Evolutionary conservation across 1,139 yeast genomes (phyloP).

Genomic region (Taphrina confusa): DNA sequence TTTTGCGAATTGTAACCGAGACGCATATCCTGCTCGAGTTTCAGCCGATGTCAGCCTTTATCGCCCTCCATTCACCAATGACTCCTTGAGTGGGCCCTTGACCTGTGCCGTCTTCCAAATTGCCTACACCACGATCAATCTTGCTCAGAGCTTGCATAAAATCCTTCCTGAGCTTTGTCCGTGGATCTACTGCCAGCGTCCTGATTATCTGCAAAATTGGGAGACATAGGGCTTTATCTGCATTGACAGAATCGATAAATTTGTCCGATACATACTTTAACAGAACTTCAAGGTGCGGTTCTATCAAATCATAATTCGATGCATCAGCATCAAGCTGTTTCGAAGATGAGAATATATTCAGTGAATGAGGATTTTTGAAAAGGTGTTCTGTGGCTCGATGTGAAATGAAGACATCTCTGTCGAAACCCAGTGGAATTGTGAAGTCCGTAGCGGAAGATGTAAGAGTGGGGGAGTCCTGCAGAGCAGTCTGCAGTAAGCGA

Average conservation of each 20-base stretch:
- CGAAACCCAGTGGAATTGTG: background rate
- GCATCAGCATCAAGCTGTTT: background rate
- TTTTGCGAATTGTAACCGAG: no score
- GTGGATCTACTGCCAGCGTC: background rate
- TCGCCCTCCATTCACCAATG: slow-evolving; percentile 7
- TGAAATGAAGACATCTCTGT: background rate
- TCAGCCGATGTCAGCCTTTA: slow-evolving; percentile 4
- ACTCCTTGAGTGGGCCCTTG: background rate
- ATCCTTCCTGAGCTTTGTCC: background rate
- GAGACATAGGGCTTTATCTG: slow-evolving; percentile 1
- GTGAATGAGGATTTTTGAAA: background rate
- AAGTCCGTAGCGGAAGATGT: background rate
- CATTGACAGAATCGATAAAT: slow-evolving; percentile 8
- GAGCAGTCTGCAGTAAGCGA: background rate
- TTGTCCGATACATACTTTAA: slow-evolving; percentile 11
- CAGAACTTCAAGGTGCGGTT: background rate
- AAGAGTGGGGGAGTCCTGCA: background rate
- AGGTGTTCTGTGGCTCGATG: background rate
- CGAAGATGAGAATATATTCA: background rate
- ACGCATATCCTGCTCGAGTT: no score
- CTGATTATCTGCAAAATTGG: slow-evolving; percentile 8
- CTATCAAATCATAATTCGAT: background rate
- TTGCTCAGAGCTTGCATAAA: background rate
- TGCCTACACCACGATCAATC: slow-evolving; percentile 8
- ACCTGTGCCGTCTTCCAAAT: background rate